Percentiles rank a stretch among this genome's conserved stretches.
phyloP scores from a whole-genome alignment of 768 basidiomycete genomes.

The Phlebiopsis gigantea region DNA sequence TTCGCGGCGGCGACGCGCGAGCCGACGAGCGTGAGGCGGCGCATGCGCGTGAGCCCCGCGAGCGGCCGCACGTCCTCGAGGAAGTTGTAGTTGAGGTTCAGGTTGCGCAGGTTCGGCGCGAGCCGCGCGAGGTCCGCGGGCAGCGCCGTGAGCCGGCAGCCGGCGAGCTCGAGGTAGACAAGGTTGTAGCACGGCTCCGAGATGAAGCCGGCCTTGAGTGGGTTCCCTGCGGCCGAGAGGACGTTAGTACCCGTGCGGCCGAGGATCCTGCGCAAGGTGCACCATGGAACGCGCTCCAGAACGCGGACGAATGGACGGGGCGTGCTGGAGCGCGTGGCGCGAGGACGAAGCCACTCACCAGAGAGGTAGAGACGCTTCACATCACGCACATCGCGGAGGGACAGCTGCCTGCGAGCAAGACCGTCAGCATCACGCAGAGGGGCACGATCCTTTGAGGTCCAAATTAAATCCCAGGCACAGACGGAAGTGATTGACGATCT shows the following conservation, averaged over 20 bases:
- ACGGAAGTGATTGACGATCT: background rate
- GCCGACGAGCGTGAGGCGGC: slow-evolving; percentile 85
- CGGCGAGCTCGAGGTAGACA: slow-evolving; percentile 88
- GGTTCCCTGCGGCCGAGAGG: slow-evolving; percentile 55
- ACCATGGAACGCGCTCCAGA: background rate
- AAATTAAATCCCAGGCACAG: background rate
- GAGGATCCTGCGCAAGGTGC: slow-evolving; percentile 11
- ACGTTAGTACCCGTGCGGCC: slow-evolving; percentile 1
- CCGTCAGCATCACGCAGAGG: slow-evolving; percentile 5
- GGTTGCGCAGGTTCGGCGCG: slow-evolving; percentile 79
- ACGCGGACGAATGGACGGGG: too few species aligned
- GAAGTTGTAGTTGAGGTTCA: slow-evolving; percentile 98
- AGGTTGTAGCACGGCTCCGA: slow-evolving; percentile 82
- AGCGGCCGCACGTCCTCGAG: slow-evolving; percentile 67
- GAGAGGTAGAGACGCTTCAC: slow-evolving; percentile 93
- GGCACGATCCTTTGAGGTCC: background rate
- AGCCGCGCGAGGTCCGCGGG: slow-evolving; percentile 62
- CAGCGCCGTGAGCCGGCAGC: slow-evolving; percentile 71
- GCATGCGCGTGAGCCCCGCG: slow-evolving; percentile 66
- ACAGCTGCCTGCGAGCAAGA: slow-evolving; percentile 33
- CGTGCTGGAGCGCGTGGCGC: too few species aligned
- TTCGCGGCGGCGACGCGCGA: slow-evolving; percentile 71
- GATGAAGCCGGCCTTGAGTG: slow-evolving; percentile 54
- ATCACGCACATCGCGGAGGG: slow-evolving; percentile 73
- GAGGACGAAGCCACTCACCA: slow-evolving; percentile 53